Conservation (phyloP, 352 stramenopile species). For the Plasmopara muralis region DNA sequence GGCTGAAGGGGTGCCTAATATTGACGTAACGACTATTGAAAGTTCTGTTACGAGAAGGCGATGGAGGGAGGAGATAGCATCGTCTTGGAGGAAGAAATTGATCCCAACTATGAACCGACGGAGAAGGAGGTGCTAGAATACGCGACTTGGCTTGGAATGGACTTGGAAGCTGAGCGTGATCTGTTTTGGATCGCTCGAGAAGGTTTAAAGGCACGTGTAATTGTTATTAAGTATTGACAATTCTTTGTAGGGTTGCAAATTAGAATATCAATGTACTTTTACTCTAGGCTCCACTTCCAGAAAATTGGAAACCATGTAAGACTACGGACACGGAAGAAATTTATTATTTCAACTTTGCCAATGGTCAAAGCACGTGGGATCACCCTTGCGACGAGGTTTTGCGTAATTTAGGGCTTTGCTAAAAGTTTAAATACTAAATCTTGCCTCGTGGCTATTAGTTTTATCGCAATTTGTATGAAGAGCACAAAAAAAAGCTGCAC, state of each 20-base stretch:
- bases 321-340: conserved; percentile 93
- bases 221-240: not conserved
- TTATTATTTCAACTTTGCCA: conserved; percentile 95
- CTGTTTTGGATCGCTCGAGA: conserved; percentile 94
- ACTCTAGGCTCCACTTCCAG: conserved; percentile 72
- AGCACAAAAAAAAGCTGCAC: too few relatives aligned
- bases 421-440: too few relatives aligned
- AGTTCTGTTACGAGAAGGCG: not conserved
- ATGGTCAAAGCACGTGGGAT: conserved; percentile 66
- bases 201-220: conserved; percentile 63
- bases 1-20: conserved; percentile 13
- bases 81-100: conserved; percentile 92
- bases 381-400: too few relatives aligned
- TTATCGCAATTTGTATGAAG: too few relatives aligned
- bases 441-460: too few relatives aligned
- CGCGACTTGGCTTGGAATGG: conserved; percentile 94
- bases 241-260: too few relatives aligned
- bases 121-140: conserved; percentile 91
- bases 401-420: too few relatives aligned
- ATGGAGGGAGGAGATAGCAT: conserved; percentile 77
- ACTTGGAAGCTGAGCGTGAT: conserved; percentile 86
- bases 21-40: too few relatives aligned
- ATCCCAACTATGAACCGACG: conserved; percentile 91
- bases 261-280: not conserved
- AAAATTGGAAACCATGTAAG: conserved; percentile 96